These are phyloP conservation scores for Aureobasidium sp. DNA, from an alignment of 2,329 filamentous ascomycete species.

Conservation along the genomic window DNA sequence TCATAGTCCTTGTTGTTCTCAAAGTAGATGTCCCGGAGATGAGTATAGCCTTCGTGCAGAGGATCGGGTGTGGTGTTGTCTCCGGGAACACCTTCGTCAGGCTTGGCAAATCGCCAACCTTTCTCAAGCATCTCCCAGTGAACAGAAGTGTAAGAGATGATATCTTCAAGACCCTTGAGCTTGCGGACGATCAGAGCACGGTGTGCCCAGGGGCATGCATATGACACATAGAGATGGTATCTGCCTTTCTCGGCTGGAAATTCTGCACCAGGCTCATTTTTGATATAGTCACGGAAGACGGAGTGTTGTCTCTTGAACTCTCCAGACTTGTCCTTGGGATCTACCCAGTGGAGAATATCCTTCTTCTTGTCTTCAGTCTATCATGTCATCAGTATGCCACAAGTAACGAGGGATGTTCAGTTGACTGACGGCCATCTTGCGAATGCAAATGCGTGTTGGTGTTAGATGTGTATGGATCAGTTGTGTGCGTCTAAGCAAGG, in stretches of 20 bases:
- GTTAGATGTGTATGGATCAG: slow-evolving; percentile 3
- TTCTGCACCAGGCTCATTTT: slow-evolving; percentile 60
- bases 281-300: slow-evolving; percentile 75
- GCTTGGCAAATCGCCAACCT: slow-evolving; percentile 74
- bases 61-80: slow-evolving; percentile 55
- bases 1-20: slow-evolving; percentile 62
- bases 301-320: slow-evolving; percentile 89
- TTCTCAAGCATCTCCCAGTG: slow-evolving; percentile 80
- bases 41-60: slow-evolving; percentile 59
- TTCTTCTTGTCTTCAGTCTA: slow-evolving; percentile 23
- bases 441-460: slow-evolving; percentile 7
- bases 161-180: slow-evolving; percentile 84
- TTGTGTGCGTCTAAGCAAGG: slow-evolving; percentile 9
- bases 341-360: slow-evolving; percentile 75
- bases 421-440: slow-evolving; percentile 16
- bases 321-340: slow-evolving; percentile 67
- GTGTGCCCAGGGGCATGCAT: slow-evolving; percentile 91
- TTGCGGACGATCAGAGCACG: slow-evolving; percentile 80
- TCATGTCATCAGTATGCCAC: background rate
- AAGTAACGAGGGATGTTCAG: background rate
- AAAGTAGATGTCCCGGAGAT: slow-evolving; percentile 77
- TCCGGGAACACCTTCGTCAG: slow-evolving; percentile 51
- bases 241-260: slow-evolving; percentile 82
- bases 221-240: slow-evolving; percentile 93
- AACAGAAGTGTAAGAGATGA: slow-evolving; percentile 72